Conservation (phyloP, 75 land plant species). For the Chamaecyparis obtusa region DNA sequence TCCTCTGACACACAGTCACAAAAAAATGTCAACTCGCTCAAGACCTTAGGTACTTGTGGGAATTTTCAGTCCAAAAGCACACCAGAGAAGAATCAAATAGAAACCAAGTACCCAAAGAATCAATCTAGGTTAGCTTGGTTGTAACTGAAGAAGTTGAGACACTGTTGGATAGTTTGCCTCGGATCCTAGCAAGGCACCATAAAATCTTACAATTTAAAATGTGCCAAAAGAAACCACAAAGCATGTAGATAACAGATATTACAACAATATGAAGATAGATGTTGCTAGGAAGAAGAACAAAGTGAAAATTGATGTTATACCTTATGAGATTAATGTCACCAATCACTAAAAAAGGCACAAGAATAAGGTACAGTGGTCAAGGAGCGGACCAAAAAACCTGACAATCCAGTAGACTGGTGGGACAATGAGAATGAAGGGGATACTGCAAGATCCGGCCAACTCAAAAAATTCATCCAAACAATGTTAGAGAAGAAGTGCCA, state of each 20-base stretch:
- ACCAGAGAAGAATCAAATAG: neutral
- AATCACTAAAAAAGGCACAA: neutral
- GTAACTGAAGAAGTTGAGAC: neutral
- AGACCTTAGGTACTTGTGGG: neutral
- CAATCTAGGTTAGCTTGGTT: neutral
- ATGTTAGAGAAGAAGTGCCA: neutral
- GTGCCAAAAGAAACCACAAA: neutral
- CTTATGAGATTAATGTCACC: no score
- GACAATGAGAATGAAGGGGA: no score
- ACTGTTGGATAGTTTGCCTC: neutral
- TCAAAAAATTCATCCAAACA: neutral
- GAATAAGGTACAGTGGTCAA: neutral
- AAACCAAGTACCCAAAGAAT: neutral
- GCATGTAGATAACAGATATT: neutral
- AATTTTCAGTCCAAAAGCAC: neutral
- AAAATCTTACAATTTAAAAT: neutral
- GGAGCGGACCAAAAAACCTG: neutral
- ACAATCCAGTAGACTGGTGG: neutral
- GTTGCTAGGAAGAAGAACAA: neutral
- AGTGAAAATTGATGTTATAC: no score
- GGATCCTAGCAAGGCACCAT: neutral
- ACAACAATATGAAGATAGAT: neutral
- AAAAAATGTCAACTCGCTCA: neutral
- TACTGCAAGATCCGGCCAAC: no score
- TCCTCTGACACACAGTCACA: no score